A percentile compares a stretch with the other conserved stretches of the same genome.
Conservation (phyloP, 305 asterid genomes). For the Fraxinus velutina region DNA sequence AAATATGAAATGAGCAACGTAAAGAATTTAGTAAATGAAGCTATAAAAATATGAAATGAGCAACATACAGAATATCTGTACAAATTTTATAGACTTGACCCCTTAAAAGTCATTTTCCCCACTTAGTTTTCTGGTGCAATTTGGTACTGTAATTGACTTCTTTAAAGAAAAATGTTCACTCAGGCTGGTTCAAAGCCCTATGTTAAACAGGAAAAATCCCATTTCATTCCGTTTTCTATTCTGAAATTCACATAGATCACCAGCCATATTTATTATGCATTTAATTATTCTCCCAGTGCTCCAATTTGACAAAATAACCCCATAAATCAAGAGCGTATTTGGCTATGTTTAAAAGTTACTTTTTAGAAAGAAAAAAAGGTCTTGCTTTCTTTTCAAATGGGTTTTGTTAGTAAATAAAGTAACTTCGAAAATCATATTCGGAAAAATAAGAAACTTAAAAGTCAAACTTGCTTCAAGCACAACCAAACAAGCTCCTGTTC, state of each 20-base stretch:
- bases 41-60: background rate
- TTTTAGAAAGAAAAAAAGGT: background rate
- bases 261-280: background rate
- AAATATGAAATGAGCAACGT: background rate
- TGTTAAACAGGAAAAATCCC: background rate
- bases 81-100: background rate
- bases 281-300: background rate
- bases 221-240: background rate
- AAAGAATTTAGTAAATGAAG: background rate
- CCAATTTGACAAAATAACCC: conserved; percentile 5
- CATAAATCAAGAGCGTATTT: conserved; percentile 7
- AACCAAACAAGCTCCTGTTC: background rate
- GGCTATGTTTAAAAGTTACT: background rate
- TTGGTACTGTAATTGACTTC: background rate
- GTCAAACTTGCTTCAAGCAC: background rate
- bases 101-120: background rate
- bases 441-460: background rate
- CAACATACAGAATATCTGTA: background rate
- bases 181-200: background rate
- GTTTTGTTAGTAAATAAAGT: background rate
- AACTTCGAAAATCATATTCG: background rate
- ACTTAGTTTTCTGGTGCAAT: background rate
- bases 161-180: background rate
- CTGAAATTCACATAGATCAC: conserved; percentile 1
- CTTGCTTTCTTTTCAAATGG: background rate